Evolutionary conservation across 2,329 filamentous ascomycete species (phyloP), one percentile per base, ranked within the genome.

Genomic region (Zymoseptoria brevis): DNA sequence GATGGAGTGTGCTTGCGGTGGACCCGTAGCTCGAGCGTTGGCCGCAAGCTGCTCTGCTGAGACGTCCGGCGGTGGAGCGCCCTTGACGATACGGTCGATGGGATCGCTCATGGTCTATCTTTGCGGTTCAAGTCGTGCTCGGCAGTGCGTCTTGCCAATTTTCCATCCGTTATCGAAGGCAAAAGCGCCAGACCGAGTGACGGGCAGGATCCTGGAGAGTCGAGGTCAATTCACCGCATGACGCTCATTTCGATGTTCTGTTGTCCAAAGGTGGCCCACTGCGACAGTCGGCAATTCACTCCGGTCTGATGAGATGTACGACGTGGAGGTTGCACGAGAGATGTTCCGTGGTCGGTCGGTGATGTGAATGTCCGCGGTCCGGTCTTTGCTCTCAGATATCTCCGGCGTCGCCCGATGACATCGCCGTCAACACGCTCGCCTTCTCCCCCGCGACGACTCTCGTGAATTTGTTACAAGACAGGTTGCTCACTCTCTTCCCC

Each of bases 51-150:
- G 71, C 41, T 73, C 67, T 30, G 74, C 70, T 13, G 76, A 75
- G 53, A 83, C 80, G 67, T 83, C 81, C 58, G 87, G 82, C 60
- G 85, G 79, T 60, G 90, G 88, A 54, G 90, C 87, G 70, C 92
- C 93, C 77, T 96, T 97, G 77, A 97, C 90, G 69, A 96, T 83
- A 69, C 91, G 90, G 77, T 96, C 92, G 71, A 96, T 62, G 16
- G 64, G 64, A 52, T 65, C 63, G 48, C 63, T 65, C 64, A 66
- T 66, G 53, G 19, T 61, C 35, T 2, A n/a, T n/a, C 35, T 2
- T 45, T n/a, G 35, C 35, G 35, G 5, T 45, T 45, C 13, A 45
- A n/a, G 13, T 45, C 16, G 35, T 16, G 62, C 55, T 63, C 61
- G 35, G 41, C 30, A 8, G 41, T 50, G 35, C 74, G 79, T 72